Percentiles rank a stretch among this genome's conserved stretches.
Evolutionary conservation across 768 basidiomycete genomes (phyloP).

Genomic region (Rhodocollybia butyracea): DNA sequence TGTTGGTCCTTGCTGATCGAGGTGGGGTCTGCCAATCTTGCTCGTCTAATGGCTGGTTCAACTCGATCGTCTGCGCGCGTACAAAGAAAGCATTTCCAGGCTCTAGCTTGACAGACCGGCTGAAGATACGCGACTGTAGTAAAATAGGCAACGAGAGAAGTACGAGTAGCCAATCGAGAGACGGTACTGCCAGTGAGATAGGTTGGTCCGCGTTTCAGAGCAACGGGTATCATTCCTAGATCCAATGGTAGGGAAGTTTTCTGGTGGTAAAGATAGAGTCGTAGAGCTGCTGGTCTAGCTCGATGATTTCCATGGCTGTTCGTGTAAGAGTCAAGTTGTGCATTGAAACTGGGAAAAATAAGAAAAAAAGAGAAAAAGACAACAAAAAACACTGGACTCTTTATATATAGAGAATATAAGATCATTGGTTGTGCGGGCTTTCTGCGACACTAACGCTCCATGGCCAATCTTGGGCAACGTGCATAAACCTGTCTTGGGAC

Average conservation of each 20-base stretch:
- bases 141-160: conserved; percentile 74
- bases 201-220: conserved; percentile 70
- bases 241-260: conserved; percentile 68
- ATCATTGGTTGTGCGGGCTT: conserved; percentile 67
- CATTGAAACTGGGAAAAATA: conserved; percentile 61
- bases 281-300: conserved; percentile 78
- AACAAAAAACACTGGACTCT: conserved; percentile 41
- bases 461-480: conserved; percentile 76
- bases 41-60: conserved; percentile 85
- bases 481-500: too few species aligned
- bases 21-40: too few species aligned
- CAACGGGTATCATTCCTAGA: conserved; percentile 45
- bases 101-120: conserved; percentile 55
- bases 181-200: conserved; percentile 89
- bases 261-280: conserved; percentile 50
- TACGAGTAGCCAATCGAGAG: conserved; percentile 71
- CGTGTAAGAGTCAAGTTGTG: conserved; percentile 87
- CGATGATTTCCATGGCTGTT: conserved; percentile 70
- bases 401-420: conserved; percentile 86
- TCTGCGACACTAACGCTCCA: conserved; percentile 91
- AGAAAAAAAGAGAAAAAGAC: conserved; percentile 16
- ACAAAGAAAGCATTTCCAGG: conserved; percentile 84
- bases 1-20: too few species aligned
- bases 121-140: conserved; percentile 72
- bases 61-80: conserved; percentile 86